Base-by-base conservation (phyloP, 2,329 filamentous ascomycete genomes). In the Helminthosporium solani region DNA sequence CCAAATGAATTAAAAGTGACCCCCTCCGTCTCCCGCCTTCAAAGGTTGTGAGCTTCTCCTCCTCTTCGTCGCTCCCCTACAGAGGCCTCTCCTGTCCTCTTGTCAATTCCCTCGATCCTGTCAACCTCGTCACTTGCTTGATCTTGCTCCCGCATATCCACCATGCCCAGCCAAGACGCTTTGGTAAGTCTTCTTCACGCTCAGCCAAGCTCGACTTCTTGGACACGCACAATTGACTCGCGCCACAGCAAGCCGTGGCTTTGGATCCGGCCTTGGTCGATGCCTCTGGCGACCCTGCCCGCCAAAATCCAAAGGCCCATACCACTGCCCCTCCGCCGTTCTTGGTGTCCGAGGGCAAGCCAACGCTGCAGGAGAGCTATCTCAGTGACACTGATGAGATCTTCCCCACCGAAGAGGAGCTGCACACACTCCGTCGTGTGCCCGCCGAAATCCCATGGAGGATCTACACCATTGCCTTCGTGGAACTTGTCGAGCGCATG, bases 401-500 rank as follows among this genome's bases (percentile, higher is more conserved):
- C n/a, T 51, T 66, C 28, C 68, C 67, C 12, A 70, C 63, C 28
- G 61, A 61, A 0, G 68, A 67, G 42, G 67, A 72, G 42, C 51
- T 71, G 9, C 25, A 20, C 3, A 70, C 67, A 7, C 64, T 72
- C n/a, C 57, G 54, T 11, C 67, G 67, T 33, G 61, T 71, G 8
- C 57, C 66, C 25, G 66, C 60, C 20, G 41, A 47, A 16, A 70
- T 70, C 27, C 64, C 68, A 11, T 64, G 62, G 61, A 66, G 58
- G 45, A 58, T 31, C 18, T 61, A 50, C 45, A 62, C 58, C 23
- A 68, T 70, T 38, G 67, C 66, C 28, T 70, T 70, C 40, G 64
- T 71, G 44, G 68, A 70, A 44, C 54, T 70, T 15, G 58, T 64
- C 16, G 68, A 71, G 63, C 68, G 68, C 42, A 63, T 71, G 57